phyloP scores from a whole-genome alignment of 73 alveolate genomes.

The Uronychia binucleata region DNA sequence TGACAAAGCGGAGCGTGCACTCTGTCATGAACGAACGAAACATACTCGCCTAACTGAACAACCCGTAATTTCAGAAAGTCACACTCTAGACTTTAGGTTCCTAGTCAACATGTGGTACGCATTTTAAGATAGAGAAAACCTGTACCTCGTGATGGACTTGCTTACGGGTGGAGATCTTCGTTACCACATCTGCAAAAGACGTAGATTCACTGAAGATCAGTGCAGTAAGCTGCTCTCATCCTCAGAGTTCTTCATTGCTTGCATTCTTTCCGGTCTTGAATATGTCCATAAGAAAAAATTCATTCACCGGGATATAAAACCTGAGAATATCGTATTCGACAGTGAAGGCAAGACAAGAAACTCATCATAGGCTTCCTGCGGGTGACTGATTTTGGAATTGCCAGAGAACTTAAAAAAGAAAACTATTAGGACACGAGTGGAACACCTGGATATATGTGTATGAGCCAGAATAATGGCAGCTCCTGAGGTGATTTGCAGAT shows the following conservation, averaged over 20 bases:
- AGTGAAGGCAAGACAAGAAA: conserved; percentile 9
- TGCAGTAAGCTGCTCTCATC: neutral
- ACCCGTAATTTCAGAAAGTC: conserved; percentile 36
- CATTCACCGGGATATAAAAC: conserved; percentile 44
- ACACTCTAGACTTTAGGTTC: conserved; percentile 7
- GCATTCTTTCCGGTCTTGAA: conserved; percentile 29
- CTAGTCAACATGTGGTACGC: conserved; percentile 65
- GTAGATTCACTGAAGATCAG: conserved; percentile 55
- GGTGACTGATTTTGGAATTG: conserved; percentile 59
- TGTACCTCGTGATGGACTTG: conserved; percentile 70
- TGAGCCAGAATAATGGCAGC: conserved; percentile 16
- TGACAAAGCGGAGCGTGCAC: conserved; percentile 67
- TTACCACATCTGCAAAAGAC: conserved; percentile 58
- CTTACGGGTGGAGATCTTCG: conserved; percentile 74
- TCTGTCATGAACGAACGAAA: conserved; percentile 79
- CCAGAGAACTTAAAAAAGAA: conserved; percentile 23
- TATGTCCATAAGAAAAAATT: conserved; percentile 23
- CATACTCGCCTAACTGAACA: conserved; percentile 56
- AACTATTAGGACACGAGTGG: conserved; percentile 51
- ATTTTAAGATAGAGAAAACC: conserved; percentile 67
- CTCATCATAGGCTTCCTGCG: conserved; percentile 49
- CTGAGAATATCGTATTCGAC: conserved; percentile 61
- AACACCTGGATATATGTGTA: conserved; percentile 76
- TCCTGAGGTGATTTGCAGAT: conserved; percentile 86
- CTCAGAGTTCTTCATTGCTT: conserved; percentile 9